These are phyloP conservation scores for Diaporthe citri DNA, from an alignment of 2,329 filamentous ascomycete genomes.

Conservation along the genomic window DNA sequence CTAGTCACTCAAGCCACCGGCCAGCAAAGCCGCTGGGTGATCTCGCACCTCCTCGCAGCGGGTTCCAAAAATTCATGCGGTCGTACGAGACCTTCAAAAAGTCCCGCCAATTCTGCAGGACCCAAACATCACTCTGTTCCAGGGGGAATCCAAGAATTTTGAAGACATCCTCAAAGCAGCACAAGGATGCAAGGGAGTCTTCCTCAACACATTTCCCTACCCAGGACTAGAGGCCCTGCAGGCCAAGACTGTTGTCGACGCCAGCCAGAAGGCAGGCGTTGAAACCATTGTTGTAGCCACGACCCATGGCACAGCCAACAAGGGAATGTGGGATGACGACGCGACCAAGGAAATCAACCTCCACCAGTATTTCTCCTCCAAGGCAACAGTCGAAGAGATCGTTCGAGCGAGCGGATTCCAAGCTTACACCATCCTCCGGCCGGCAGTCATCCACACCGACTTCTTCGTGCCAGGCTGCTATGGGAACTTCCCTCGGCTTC, in stretches of 20 bases:
- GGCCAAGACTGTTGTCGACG: constrained; percentile 12
- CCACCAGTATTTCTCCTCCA: background rate
- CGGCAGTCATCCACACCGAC: constrained; percentile 6
- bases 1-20: constrained; percentile 13
- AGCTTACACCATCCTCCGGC: constrained; percentile 14
- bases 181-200: background rate
- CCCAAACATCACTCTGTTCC: constrained; percentile 3
- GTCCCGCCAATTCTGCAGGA: background rate
- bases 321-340: background rate
- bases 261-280: background rate
- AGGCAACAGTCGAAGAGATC: constrained; percentile 11
- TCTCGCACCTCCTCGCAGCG: constrained; percentile 2
- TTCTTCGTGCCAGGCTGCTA: background rate
- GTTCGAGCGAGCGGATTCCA: background rate
- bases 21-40: constrained; percentile 5
- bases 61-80: background rate
- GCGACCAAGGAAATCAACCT: background rate
- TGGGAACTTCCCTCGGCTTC: constrained; percentile 48
- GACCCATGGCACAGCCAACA: background rate
- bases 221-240: background rate
- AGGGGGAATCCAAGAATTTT: constrained; percentile 1
- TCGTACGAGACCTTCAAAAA: constrained; percentile 7
- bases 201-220: constrained; percentile 4
- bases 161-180: background rate
- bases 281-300: background rate